Evolutionary conservation across 345 rosid species (phyloP), one percentile per base, ranked within the genome.

Genomic region (Syzygium grande): DNA sequence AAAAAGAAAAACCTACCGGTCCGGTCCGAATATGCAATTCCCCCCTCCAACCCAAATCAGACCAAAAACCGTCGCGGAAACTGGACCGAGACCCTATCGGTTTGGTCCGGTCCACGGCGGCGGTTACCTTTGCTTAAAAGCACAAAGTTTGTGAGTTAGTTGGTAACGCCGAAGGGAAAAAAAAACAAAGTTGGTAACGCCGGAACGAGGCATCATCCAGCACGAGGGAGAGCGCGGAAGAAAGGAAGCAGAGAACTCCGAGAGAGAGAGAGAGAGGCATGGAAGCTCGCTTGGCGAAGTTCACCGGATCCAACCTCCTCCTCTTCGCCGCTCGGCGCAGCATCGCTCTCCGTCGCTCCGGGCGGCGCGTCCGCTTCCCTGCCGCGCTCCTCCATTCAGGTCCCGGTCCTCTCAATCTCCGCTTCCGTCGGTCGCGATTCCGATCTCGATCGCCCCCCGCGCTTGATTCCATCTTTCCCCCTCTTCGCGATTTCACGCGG

Each of bases 371-470:
- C 19, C 46, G 46, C 43, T 38, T 68, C 65, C 90, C 91, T 87
- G 89, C 96, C 86, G 65, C 89, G 89, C 87, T 91, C 63, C 89
- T 87, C 89, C 91, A 88, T 86, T 88, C 94, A 38, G 94, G 96
- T 93, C 59, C 41, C 89, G 87, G 63, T 41, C 12, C 49, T 86
- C 56, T 65, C 52, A 1, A 6, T 43, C 38, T 34, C 22, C 46
- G 25, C 79, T 34, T 34, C 79, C 43, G 7, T 34, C 79, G 11
- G 17, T 11, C 15, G 61, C 41, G 52, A 49, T 83, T 34, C 27
- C 52, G 51, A 52, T 27, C 77, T 3, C 88, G 55, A 58, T 80
- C 16, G 49, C 34, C 21, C n/a, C 43, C 43, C 43, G 16, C 23
- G 9, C 43, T 68, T 5, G 12, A 30, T 68, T 41, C 52, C 55